Percentiles rank a stretch among this genome's conserved stretches.
Conservation (phyloP, 768 basidiomycete species). For the Suillus subaureus region DNA sequence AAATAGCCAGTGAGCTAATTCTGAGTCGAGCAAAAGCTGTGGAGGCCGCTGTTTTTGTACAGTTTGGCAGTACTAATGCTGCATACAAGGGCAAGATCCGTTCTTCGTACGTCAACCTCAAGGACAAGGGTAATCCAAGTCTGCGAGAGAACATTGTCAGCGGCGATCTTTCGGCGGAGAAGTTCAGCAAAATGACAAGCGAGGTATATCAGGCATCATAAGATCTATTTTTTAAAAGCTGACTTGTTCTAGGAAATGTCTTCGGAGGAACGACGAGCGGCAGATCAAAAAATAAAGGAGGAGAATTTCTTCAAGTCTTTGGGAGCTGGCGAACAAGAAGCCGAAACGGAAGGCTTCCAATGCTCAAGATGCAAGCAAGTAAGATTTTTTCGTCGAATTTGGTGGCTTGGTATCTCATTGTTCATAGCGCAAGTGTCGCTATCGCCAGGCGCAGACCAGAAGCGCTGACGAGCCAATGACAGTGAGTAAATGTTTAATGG, state of each 20-base stretch:
- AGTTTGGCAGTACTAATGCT: constrained; percentile 45
- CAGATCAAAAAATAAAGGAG: constrained; percentile 78
- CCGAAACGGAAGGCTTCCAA: constrained; percentile 98
- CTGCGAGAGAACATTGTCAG: constrained; percentile 84
- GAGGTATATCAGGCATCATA: constrained; percentile 48
- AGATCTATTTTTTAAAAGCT: background rate
- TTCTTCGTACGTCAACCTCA: constrained; percentile 88
- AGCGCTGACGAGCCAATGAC: constrained; percentile 99
- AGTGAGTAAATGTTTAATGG: constrained; percentile 45
- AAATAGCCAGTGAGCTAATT: constrained; percentile 69
- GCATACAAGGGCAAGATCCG: constrained; percentile 82
- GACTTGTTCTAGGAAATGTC: constrained; percentile 80
- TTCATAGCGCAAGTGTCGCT: constrained; percentile 77
- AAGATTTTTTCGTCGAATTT: constrained; percentile 16
- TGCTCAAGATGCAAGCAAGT: constrained; percentile 93
- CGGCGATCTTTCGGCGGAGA: constrained; percentile 71
- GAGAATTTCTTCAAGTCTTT: constrained; percentile 91
- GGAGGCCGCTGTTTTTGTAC: constrained; percentile 62
- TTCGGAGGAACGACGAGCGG: constrained; percentile 85
- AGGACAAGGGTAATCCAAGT: constrained; percentile 91
- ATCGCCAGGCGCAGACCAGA: constrained; percentile 95
- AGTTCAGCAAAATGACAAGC: constrained; percentile 79
- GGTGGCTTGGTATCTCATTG: constrained; percentile 4
- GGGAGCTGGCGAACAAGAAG: constrained; percentile 85
- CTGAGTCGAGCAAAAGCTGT: constrained; percentile 65